A percentile compares a stretch with the other conserved stretches of the same genome.
Conservation (phyloP, 495 filamentous ascomycete genomes). For the Opeltia flavorubescens region DNA sequence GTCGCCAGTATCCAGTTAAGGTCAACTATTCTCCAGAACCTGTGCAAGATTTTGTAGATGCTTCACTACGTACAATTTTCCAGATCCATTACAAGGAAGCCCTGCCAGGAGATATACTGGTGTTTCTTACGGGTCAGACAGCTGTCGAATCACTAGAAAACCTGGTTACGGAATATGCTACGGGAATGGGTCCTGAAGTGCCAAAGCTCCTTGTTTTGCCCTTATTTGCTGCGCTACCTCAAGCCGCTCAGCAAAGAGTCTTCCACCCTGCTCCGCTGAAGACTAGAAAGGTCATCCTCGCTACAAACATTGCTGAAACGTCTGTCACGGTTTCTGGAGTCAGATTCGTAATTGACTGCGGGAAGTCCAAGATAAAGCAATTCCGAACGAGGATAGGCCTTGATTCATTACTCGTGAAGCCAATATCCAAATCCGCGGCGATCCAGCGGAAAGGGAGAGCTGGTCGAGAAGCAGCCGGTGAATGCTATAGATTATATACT, state of each 20-base stretch:
- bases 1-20: slow-evolving; percentile 77
- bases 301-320: slow-evolving; percentile 96
- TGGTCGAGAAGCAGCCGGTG: slow-evolving; percentile 79
- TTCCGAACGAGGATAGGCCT: slow-evolving; percentile 74
- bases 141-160: slow-evolving; percentile 73
- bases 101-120: slow-evolving; percentile 82
- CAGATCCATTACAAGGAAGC: slow-evolving; percentile 79
- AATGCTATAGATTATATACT: slow-evolving; percentile 84
- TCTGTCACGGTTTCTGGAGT: slow-evolving; percentile 94
- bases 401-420: slow-evolving; percentile 80
- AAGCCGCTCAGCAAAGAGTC: slow-evolving; percentile 67
- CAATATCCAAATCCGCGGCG: slow-evolving; percentile 84
- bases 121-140: slow-evolving; percentile 89
- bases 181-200: slow-evolving; percentile 51
- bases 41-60: slow-evolving; percentile 71
- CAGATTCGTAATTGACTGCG: slow-evolving; percentile 80
- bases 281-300: slow-evolving; percentile 78
- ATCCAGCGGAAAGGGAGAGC: slow-evolving; percentile 88
- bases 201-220: slow-evolving; percentile 64
- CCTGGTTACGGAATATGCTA: slow-evolving; percentile 66
- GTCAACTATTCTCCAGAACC: slow-evolving; percentile 62
- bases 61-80: slow-evolving; percentile 70
- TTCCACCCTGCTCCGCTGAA: slow-evolving; percentile 62
- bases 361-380: slow-evolving; percentile 88
- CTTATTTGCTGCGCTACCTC: slow-evolving; percentile 58